Evolutionary conservation across 208 protist genomes (phyloP).

Genomic region (Novymonas esmeraldas): DNA sequence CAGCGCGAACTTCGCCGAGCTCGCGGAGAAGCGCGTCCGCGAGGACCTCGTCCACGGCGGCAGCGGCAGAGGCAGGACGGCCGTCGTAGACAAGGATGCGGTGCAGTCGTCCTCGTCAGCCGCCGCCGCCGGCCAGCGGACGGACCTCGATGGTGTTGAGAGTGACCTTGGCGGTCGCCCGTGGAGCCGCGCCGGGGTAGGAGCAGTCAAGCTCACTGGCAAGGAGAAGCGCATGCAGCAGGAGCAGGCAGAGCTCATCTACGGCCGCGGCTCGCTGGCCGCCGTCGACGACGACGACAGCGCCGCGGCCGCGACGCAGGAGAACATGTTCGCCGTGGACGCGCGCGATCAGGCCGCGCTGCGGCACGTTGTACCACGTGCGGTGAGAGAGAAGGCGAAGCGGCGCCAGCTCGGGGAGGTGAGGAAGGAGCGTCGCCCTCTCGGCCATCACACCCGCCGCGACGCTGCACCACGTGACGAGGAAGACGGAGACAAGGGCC

Average conservation of each 20-base stretch:
- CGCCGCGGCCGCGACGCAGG: slow-evolving; percentile 5
- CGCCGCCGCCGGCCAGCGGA: neutral
- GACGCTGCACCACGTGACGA: neutral
- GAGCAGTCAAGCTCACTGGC: slow-evolving; percentile 40
- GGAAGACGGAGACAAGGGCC: too few species aligned
- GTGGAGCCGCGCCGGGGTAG: slow-evolving; percentile 76
- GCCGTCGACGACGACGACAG: slow-evolving; percentile 18
- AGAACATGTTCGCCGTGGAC: slow-evolving; percentile 40
- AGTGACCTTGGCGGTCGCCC: slow-evolving; percentile 35
- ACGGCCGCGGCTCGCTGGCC: slow-evolving; percentile 37
- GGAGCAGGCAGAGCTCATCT: slow-evolving; percentile 62
- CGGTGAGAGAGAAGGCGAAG: slow-evolving; percentile 32
- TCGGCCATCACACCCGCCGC: slow-evolving; percentile 1
- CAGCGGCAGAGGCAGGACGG: neutral
- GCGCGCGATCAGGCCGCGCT: slow-evolving; percentile 46
- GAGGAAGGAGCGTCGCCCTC: slow-evolving; percentile 8
- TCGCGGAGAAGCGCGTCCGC: slow-evolving; percentile 53
- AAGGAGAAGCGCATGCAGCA: slow-evolving; percentile 69
- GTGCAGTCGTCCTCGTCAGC: slow-evolving; percentile 3
- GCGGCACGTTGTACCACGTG: slow-evolving; percentile 54
- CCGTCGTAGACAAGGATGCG: slow-evolving; percentile 24
- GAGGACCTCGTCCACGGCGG: slow-evolving; percentile 18
- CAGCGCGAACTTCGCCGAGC: slow-evolving; percentile 39
- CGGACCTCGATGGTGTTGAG: slow-evolving; percentile 24
- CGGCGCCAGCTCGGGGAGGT: slow-evolving; percentile 17